Base-by-base conservation (phyloP, 805 yeast genomes). In the Wickerhamiella occidentalis region DNA sequence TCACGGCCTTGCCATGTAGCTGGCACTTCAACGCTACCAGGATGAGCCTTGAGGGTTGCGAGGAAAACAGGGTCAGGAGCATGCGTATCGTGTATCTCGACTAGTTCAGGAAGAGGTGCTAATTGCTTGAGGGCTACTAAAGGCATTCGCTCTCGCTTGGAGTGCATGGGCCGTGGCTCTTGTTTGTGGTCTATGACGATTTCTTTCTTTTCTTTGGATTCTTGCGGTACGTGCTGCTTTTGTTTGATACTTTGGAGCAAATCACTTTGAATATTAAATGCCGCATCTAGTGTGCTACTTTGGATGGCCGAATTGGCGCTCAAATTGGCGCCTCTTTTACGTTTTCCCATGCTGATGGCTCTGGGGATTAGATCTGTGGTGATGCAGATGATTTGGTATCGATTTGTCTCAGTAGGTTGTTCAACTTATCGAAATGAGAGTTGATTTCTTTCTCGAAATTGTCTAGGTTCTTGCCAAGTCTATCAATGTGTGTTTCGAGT, bases 71-170 rank as follows among this genome's bases (percentile, higher is more conserved):
- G 95, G 57, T 85, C 90, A 0, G 71, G 72, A 0, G 96, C 82
- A 67, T 88, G 92, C 1, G 79, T 81, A 63, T 92, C 97, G 57
- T 69, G 77, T 94, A 94, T 82, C 55, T 87, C 94, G 1, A 90
- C 80, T 3, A 79, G 60, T 51, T 84, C 85, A 0, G 97, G 96
- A 23, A 68, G 67, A 1, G 65, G 55, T 0, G 83, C 71, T 19
- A 69, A 62, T 0, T 82, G 70, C 61, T 88, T 90, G 47, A 90
- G 67, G 7, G 71, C 68, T 0, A 88, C 77, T 13, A 90, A 63
- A 1, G 92, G 75, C 23, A 41, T 41, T 3, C n/a, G 18, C 15
- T 33, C 21, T 17, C 38, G 38, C 15, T 33, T 33, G 11, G 38
- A 15, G 26, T 8, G 26, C 5, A 6, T 23, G 8, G 26, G 26